Evolutionary conservation across 1,139 yeast species (phyloP), one percentile per base, ranked within the genome.

Genomic region (Magnusiomyces fungicola): DNA sequence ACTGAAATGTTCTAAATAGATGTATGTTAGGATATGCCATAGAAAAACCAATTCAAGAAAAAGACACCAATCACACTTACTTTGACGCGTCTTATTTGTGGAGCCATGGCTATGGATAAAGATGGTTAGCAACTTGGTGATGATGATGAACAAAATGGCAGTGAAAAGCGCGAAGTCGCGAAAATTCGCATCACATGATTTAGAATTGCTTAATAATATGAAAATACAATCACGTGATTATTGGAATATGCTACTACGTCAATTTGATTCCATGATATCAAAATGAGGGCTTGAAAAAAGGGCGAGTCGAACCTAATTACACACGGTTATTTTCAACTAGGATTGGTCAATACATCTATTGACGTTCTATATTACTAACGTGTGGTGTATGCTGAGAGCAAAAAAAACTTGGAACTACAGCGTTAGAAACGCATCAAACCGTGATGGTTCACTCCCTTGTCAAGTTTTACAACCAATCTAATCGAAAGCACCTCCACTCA

Each of bases 1-100:
- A 90, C 79, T 0, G 95, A 81, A 10, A 90, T 76, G 57, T 86
- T 86, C 70, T 84, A 18, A 5, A 14, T 12, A 30, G 22, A 25
- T 55, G 40, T 21, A 10, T 22, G 23, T 34, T 22, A 18, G 27
- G 33, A 29, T 33, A 27, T 22, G 12, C 25, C 14, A 24, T 24
- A 9, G 30, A 12, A 21, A 3, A 21, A 16, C 19, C 6, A 16
- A 41, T 5, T 5, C 7, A 25, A n/a, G 24, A 14, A 40, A 14
- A 7, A 16, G 16, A 22, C 7, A 33, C n/a, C 9, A 16, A 18
- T 36, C 12, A 7, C 18, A 36, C 53, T 29, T 38, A 50, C 53
- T 34, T 50, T 50, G 39, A 50, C 51, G 33, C 53, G 50, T 39
- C 46, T 50, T 18, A 22, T 25, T 36, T 49, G 45, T 19, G 50